Base-by-base conservation (phyloP, 2,329 filamentous ascomycete species). In the Sclerotinia spermophila region DNA sequence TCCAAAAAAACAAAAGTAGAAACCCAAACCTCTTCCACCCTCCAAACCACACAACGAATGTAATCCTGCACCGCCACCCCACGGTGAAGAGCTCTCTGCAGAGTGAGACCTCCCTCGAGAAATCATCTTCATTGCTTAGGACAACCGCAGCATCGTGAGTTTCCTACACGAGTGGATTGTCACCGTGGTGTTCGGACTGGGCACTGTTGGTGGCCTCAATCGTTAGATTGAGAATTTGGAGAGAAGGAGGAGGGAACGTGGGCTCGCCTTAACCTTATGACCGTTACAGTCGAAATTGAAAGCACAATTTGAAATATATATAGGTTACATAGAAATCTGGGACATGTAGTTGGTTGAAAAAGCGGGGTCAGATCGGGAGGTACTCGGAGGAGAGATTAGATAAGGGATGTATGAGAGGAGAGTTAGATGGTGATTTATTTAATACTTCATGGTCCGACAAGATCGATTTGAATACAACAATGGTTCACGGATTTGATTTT, bases 101-200 rank as follows among this genome's bases (percentile, higher is more conserved):
- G 87, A 89, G 88, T 90, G 86, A 90, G 82, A 71, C 88, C 88
- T 89, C 88, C 85, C 89, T 90, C 84, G 88, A 90, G 88, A 77
- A 73, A 79, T 90, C 78, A 83, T 87, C 86, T 87, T 86, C 88
- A 89, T 86, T 87, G 86, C 88, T 89, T 86, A 90, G 81, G 87
- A 84, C 82, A 82, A 80, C 83, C 79, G 81, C 81, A 88, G 84
- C 83, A 85, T 90, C 89, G 86, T 84, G 83, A 85, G 89, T 85
- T 90, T 81, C 89, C 89, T 85, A 78, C 84, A 84, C 85, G 88
- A 90, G 87, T 89, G 86, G 84, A 82, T 80, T 81, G 71, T 84
- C 87, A 87, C 88, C 88, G 86, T 87, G 75, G 84, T 86, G 84
- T 90, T 90, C 89, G 88, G 83, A 82, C 86, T 87, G 88, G 88